Conservation (phyloP, 2,329 filamentous ascomycete genomes). For the Endothia cerciana region DNA sequence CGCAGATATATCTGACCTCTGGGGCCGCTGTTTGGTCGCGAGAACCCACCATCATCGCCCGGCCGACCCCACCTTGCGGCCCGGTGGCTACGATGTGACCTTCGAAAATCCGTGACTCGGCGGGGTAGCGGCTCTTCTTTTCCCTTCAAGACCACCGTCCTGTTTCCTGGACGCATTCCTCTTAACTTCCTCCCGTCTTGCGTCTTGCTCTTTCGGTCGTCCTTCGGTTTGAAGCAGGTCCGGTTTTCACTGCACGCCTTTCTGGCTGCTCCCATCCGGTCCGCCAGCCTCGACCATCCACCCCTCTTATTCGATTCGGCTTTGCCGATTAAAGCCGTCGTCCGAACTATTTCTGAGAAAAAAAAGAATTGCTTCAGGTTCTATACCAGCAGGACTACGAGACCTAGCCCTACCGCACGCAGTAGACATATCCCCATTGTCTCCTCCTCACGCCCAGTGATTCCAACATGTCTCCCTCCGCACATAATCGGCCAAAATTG, state of each 20-base stretch:
- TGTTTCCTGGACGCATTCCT: background rate
- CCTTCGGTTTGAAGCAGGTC: background rate
- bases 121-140: slow-evolving; percentile 13
- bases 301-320: background rate
- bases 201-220: background rate
- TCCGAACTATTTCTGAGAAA: background rate
- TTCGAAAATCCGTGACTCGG: slow-evolving; percentile 11
- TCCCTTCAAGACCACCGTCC: background rate
- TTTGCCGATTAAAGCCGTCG: slow-evolving; percentile 16
- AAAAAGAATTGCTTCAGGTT: slow-evolving; percentile 15
- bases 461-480: slow-evolving; percentile 30
- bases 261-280: slow-evolving; percentile 1
- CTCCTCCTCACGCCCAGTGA: slow-evolving; percentile 21
- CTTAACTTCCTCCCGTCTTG: background rate
- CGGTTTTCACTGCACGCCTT: background rate
- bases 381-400: slow-evolving; percentile 19
- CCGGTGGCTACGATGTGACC: slow-evolving; percentile 18
- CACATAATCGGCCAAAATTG: slow-evolving; percentile 59
- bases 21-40: background rate
- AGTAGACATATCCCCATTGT: slow-evolving; percentile 24
- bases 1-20: background rate
- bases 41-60: slow-evolving; percentile 17
- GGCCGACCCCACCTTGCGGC: slow-evolving; percentile 25
- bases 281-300: background rate
- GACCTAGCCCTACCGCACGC: slow-evolving; percentile 22